A percentile compares a stretch with the other conserved stretches of the same genome.
Evolutionary conservation across 2,329 filamentous ascomycete genomes (phyloP).

Genomic region (Aspergillus ustus): DNA sequence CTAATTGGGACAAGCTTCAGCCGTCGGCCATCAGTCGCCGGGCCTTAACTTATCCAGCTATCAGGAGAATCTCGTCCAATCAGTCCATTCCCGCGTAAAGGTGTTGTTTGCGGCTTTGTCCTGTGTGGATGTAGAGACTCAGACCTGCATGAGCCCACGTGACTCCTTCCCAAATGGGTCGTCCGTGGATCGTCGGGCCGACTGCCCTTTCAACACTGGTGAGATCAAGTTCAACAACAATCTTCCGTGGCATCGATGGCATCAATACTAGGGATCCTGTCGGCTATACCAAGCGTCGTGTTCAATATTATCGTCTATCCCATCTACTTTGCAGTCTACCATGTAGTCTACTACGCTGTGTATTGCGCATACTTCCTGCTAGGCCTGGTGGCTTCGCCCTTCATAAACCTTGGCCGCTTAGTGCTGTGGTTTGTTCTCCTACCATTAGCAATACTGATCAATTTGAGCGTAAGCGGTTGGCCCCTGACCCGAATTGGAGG

Average conservation of each 20-base stretch:
- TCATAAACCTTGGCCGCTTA: constrained; percentile 54
- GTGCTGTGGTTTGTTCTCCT: constrained; percentile 48
- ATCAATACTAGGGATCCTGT: constrained; percentile 20
- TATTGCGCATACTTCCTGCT: constrained; percentile 34
- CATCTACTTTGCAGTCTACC: constrained; percentile 22
- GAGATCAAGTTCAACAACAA: neutral
- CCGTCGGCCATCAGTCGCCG: neutral
- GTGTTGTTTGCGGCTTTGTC: neutral
- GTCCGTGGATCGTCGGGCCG: neutral
- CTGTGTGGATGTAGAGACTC: neutral
- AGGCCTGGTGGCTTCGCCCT: constrained; percentile 49
- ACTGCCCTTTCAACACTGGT: neutral
- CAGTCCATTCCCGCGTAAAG: neutral
- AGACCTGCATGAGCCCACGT: constrained; percentile 1
- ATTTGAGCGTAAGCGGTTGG: constrained; percentile 57
- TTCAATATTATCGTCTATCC: constrained; percentile 18
- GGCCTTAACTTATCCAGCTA: constrained; percentile 1
- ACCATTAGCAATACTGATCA: constrained; percentile 57
- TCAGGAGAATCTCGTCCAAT: neutral
- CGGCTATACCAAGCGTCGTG: constrained; percentile 14
- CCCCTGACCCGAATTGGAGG: neutral
- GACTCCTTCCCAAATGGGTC: neutral
- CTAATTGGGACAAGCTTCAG: constrained; percentile 3
- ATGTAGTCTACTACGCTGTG: constrained; percentile 27
- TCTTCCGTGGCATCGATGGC: neutral